Evolutionary conservation across 306 rosid genomes (phyloP), one percentile per base, ranked within the genome.

Genomic region (Heteromeles arbutifolia): DNA sequence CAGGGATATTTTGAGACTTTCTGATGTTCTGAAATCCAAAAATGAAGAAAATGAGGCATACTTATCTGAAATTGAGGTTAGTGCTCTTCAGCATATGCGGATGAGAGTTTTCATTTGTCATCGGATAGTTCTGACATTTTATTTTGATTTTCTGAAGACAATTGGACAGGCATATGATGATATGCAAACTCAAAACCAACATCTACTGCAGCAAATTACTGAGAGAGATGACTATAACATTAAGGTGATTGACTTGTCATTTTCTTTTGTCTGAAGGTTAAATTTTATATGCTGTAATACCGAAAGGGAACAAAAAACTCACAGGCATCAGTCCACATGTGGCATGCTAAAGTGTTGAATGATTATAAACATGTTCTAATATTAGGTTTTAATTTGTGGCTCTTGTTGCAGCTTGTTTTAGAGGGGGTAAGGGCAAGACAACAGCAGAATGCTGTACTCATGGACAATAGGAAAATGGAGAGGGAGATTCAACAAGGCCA

Each of bases 171-270:
- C 97, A 44, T 96, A 96, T 74, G 99, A 90, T 74, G 99, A 90
- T 76, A 96, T 89, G 98, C 99, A 96, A 82, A 89, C 90, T 79
- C 99, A 96, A 89, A 96, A 96, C 80, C 99, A 96, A 81, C 99
- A 96, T 78, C 85, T 96, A 57, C 72, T 96, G 85, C 99, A 87
- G 86, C 99, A 96, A 78, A 92, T 92, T 76, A 92, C 99, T 15
- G 99, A 96, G 87, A 87, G 98, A 72, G 99, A 92, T 82, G 99
- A 96, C 83, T 96, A 92, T 75, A 96, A 96, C 83, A 92, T 96
- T 74, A 96, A 92, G 99, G 99, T 96, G 83, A 76, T 77, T 56
- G 37, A 29, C 52, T 67, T 70, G 3, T 18, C 31, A 28, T 17
- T 58, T 41, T 22, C 45, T 66, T 54, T 1, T 67, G 17, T 15